These are phyloP conservation scores for Amoebophrya sp. DNA, from an alignment of 169 alveolate species.

Conservation along the genomic window DNA sequence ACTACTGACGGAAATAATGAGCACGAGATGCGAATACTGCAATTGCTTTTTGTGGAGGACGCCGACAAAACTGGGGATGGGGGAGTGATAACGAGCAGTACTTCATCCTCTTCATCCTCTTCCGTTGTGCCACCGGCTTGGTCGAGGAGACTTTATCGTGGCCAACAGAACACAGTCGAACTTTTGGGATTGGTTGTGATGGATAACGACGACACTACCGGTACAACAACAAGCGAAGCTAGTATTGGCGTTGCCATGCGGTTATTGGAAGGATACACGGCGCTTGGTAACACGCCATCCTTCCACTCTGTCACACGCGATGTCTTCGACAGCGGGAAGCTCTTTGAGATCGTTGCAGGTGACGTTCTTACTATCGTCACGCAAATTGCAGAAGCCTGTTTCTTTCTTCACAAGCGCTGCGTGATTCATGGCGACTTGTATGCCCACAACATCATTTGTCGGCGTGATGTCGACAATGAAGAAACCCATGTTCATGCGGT, in stretches of 20 bases:
- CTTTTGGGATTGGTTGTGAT: too few species aligned
- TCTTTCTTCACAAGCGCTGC: background rate
- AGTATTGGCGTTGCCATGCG: background rate
- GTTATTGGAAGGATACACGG: background rate
- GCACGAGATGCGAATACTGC: background rate
- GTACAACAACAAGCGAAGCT: too few species aligned
- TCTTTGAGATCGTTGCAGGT: background rate
- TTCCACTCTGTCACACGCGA: background rate
- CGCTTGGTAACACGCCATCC: background rate
- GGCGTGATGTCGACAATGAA: background rate
- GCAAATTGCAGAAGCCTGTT: background rate
- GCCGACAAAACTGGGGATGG: too few species aligned
- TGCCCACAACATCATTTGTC: background rate
- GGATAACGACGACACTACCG: too few species aligned
- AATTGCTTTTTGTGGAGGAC: too few species aligned
- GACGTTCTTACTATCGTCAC: background rate
- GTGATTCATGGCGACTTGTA: background rate
- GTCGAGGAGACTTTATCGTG: too few species aligned
- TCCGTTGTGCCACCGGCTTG: too few species aligned
- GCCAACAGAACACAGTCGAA: too few species aligned
- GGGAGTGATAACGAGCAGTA: too few species aligned
- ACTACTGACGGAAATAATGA: background rate
- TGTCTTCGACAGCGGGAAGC: background rate
- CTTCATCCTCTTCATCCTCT: too few species aligned
- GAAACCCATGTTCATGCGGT: background rate